Evolutionary conservation across 768 basidiomycete genomes (phyloP).

Genomic region (Rhodotorula kratochvilovae): DNA sequence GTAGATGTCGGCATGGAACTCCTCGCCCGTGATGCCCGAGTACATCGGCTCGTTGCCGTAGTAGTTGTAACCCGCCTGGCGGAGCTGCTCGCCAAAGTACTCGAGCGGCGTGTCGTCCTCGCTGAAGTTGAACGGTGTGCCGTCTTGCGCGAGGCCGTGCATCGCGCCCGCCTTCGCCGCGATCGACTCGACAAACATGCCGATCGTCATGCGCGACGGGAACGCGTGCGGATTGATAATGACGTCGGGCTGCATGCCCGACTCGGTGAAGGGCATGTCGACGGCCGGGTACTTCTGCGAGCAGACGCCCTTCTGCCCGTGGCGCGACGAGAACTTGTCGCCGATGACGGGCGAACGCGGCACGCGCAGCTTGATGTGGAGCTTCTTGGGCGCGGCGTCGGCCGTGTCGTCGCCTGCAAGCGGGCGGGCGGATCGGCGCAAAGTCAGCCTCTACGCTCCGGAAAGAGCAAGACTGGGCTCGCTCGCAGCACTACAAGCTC

Average conservation of each 20-base stretch:
- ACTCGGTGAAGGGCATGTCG: conserved; percentile 99
- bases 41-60: conserved; percentile 99
- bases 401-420: conserved; percentile 72
- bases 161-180: conserved; percentile 98
- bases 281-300: conserved; percentile 97
- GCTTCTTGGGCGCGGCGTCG: conserved; percentile 80
- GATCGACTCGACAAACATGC: conserved; percentile 99
- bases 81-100: conserved; percentile 93
- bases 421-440: no score
- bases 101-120: conserved; percentile 96
- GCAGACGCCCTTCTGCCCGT: conserved; percentile 99
- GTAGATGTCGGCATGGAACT: conserved; percentile 98
- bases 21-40: conserved; percentile 96
- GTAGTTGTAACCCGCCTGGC: conserved; percentile 94
- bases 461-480: no score
- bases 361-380: conserved; percentile 88
- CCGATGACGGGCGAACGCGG: conserved; percentile 94
- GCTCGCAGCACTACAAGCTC: no score
- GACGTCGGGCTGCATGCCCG: conserved; percentile 96
- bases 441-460: no score
- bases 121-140: conserved; percentile 84
- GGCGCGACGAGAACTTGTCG: conserved; percentile 98
- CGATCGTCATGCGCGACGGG: conserved; percentile 99
- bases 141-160: conserved; percentile 97
- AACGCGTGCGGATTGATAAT: conserved; percentile 99